Evolutionary conservation across 768 basidiomycete species (phyloP), one percentile per base, ranked within the genome.

Genomic region (Rubroboletus satanas): DNA sequence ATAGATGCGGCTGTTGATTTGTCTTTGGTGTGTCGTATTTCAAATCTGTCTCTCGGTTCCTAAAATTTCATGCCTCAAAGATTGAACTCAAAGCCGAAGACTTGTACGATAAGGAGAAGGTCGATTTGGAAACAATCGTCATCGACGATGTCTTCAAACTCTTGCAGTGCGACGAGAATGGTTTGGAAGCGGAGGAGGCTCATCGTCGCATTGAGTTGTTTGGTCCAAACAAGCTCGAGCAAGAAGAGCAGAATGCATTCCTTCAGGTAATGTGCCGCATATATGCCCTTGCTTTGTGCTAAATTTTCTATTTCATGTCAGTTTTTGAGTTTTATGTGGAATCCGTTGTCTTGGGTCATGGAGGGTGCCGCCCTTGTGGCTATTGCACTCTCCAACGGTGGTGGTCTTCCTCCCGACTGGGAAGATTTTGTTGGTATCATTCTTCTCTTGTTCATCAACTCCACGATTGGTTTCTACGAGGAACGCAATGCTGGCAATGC

Each of bases 321-420:
- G 90, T 93, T 95, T 74, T 76, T 93, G 63, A 85, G 86, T 70
- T 98, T 98, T 83, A 98, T 98, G 96, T 98, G 96, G 96, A 98
- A 98, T 77, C 96, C 96, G 42, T 79, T 98, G 12, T 98, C 96
- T 33, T 98, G 96, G 96, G 96, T 98, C 74, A 98, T 98, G 96
- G 96, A 98, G 74, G 93, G 88, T 58, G 94, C 94, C 37, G 90
- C 92, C 8, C 79, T 93, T 31, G 93, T 94, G 61, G 95, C 96
- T 45, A 98, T 98, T 71, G 93, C 83, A 39, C 83, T 98, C 31
- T 97, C 96, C 52, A 98, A 98, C 73, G 96, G 96, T 73, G 85
- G 85, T 64, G 76, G 79, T 52, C 76, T 79, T 51, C 83, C 95
- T 29, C 96, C 96, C 18, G 95, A 98, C 68, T 98, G 96, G 96